phyloP scores from a whole-genome alignment of 768 basidiomycete species.

The Porpolomopsis calyptriformis region DNA sequence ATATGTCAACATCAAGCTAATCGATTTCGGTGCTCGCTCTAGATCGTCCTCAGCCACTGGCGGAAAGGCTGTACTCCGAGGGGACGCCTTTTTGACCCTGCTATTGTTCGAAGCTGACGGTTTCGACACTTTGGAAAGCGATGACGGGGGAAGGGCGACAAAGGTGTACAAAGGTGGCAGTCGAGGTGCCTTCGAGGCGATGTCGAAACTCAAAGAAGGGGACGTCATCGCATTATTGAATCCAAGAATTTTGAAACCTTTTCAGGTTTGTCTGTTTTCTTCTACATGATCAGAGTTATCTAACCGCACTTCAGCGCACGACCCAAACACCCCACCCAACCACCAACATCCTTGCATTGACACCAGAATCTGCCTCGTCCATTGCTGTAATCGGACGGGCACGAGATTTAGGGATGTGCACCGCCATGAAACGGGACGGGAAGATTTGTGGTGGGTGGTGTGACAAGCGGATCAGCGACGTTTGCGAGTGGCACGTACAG shows the following conservation, averaged over 20 bases:
- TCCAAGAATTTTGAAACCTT: constrained; percentile 77
- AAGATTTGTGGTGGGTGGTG: constrained; percentile 81
- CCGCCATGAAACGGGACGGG: constrained; percentile 67
- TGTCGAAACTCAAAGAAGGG: constrained; percentile 79
- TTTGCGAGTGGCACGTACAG: constrained; percentile 89
- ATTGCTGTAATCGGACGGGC: constrained; percentile 82
- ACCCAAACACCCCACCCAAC: constrained; percentile 61
- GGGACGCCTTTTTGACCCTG: constrained; percentile 76
- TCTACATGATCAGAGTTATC: not conserved
- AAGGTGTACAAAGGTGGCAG: constrained; percentile 83
- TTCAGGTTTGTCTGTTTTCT: constrained; percentile 43
- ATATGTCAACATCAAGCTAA: constrained; percentile 77
- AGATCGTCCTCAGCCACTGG: constrained; percentile 43
- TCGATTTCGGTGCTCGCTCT: constrained; percentile 68
- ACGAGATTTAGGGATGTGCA: constrained; percentile 79
- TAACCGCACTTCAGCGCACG: constrained; percentile 25
- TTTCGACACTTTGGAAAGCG: constrained; percentile 44
- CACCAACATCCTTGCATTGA: constrained; percentile 75
- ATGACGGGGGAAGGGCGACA: constrained; percentile 38
- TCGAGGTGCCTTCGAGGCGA: constrained; percentile 82
- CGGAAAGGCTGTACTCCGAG: constrained; percentile 50
- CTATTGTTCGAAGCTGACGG: constrained; percentile 83
- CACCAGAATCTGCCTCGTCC: constrained; percentile 70
- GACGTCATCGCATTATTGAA: constrained; percentile 86
- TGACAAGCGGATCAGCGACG: constrained; percentile 75